A percentile compares a stretch with the other conserved stretches of the same genome.
phyloP scores from a whole-genome alignment of 768 basidiomycete genomes.

The Amanita rimosa region DNA sequence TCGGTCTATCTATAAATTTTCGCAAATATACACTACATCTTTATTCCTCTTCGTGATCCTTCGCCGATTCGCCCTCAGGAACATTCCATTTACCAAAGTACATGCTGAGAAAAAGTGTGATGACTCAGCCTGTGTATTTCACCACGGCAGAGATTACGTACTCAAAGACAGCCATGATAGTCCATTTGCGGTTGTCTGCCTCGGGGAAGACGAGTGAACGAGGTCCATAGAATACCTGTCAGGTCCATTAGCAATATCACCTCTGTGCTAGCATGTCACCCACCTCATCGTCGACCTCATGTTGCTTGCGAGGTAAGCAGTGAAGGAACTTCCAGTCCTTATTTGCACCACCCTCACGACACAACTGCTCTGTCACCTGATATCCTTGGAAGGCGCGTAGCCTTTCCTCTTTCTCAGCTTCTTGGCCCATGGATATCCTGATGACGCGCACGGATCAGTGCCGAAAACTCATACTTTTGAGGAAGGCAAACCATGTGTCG shows the following conservation, averaged over 20 bases:
- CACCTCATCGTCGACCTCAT: slow-evolving; percentile 97
- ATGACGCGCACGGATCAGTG: not conserved
- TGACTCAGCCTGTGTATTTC: slow-evolving; percentile 7
- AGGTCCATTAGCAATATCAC: not conserved
- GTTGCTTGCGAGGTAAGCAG: slow-evolving; percentile 83
- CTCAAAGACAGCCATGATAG: slow-evolving; percentile 89
- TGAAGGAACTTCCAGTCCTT: slow-evolving; percentile 92
- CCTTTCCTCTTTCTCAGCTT: slow-evolving; percentile 83
- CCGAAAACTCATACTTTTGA: not conserved
- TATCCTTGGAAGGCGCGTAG: slow-evolving; percentile 83
- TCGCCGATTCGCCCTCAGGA: slow-evolving; percentile 8
- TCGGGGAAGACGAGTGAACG: slow-evolving; percentile 89
- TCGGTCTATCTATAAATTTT: not conserved
- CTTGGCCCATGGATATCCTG: slow-evolving; percentile 99
- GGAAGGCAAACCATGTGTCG: slow-evolving; percentile 76
- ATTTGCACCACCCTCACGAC: slow-evolving; percentile 70
- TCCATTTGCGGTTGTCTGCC: slow-evolving; percentile 97
- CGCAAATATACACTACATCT: no score
- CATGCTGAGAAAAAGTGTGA: slow-evolving; percentile 22
- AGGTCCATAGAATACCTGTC: slow-evolving; percentile 83
- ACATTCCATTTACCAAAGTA: slow-evolving; percentile 38
- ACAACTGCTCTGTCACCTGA: slow-evolving; percentile 87
- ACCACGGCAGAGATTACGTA: slow-evolving; percentile 26
- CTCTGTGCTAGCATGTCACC: slow-evolving; percentile 7
- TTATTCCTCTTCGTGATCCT: not conserved